Evolutionary conservation across 2,329 filamentous ascomycete genomes (phyloP), one percentile per base, ranked within the genome.

Genomic region (Diaporthe destruens): DNA sequence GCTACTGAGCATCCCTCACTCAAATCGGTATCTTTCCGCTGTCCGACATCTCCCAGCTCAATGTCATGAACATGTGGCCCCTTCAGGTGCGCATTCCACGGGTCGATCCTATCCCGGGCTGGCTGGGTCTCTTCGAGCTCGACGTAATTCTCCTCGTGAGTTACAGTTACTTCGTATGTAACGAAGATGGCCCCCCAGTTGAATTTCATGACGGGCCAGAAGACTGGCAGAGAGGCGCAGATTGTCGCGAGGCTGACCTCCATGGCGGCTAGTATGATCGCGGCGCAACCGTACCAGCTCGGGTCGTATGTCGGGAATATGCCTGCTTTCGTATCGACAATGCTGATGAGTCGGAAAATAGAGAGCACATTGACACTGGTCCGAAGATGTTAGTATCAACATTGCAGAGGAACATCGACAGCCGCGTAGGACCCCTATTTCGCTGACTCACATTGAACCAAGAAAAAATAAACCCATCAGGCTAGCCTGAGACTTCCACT

Each of bases 231-330:
- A 18, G 71, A 70, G 20, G 66, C 71, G 34, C 59, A 66, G 7
- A 66, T 25, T 49, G 63, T 63, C 6, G 55, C 72, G 8, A 74
- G 66, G n/a, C 82, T 80, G 69, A 82, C 77, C 61, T 83, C 81
- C 71, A 82, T 72, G 0, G 77, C 77, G 2, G 79, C 79, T 18
- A 82, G 77, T 20, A 81, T 76, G 68, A 82, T 79, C 66, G 76
- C 77, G 39, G 76, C 73, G 29, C 79, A 79, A 11, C 77, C 79
- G 74, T 82, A 82, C 78, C 79, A 83, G 8, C 80, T 81, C 20
- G 80, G 81, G 74, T 83, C 81, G 4, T 79, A 69, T 0, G 80
- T 79, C 12, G 81, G 81, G 70, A 77, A 79, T 0, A 78, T 80
- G 1, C 75, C 80, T 6, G 80, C 80, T 23, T 78, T 75, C 47